Conservation (phyloP, 2,329 filamentous ascomycete genomes). For the Tolypocladium amazonense region DNA sequence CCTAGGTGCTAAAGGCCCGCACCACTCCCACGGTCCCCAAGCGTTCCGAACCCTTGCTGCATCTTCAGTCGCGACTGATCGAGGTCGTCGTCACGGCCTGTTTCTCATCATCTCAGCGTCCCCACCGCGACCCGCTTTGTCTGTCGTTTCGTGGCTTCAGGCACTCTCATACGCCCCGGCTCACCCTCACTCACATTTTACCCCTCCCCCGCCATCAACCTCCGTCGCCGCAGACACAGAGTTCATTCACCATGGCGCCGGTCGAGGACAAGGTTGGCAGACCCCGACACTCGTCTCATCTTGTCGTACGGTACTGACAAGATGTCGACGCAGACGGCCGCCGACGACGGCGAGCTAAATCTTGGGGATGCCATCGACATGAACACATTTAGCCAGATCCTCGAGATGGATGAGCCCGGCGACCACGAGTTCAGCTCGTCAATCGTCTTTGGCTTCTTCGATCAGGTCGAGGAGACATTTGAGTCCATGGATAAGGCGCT, state of each 20-base stretch:
- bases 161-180: neutral
- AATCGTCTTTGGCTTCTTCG: constrained; percentile 87
- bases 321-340: constrained; percentile 27
- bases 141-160: neutral
- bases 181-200: neutral
- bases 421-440: constrained; percentile 80
- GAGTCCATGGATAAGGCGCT: constrained; percentile 69
- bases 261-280: constrained; percentile 21
- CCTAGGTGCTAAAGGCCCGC: neutral
- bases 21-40: neutral
- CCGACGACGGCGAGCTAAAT: constrained; percentile 36
- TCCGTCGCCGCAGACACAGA: neutral
- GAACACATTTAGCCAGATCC: constrained; percentile 81
- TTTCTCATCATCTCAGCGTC: neutral
- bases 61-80: neutral
- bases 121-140: constrained; percentile 2
- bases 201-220: neutral
- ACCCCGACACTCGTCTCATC: neutral
- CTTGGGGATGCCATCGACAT: constrained; percentile 70
- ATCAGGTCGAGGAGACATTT: constrained; percentile 83
- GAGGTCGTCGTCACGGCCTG: neutral
- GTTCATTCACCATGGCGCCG: constrained; percentile 15
- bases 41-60: neutral
- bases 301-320: neutral
- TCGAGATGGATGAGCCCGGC: constrained; percentile 93